Percentiles rank a stretch among this genome's conserved stretches.
phyloP scores from a whole-genome alignment of 2,329 filamentous ascomycete genomes.

The Botryotinia narcissicola region DNA sequence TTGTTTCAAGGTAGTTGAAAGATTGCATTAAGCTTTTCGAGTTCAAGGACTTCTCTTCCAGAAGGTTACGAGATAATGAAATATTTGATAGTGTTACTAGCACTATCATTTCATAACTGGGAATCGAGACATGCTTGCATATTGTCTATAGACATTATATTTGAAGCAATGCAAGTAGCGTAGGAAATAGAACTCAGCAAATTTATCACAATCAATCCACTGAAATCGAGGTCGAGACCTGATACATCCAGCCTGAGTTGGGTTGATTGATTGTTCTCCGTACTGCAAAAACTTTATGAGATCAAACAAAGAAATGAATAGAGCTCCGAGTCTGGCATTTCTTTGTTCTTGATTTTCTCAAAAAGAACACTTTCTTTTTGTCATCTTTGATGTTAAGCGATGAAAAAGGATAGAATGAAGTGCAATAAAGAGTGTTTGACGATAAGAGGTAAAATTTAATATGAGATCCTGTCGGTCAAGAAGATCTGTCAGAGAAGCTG shows the following conservation, averaged over 20 bases:
- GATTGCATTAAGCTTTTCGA: rapidly evolving
- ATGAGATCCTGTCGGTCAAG: background rate
- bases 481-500: background rate
- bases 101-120: background rate
- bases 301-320: background rate
- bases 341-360: background rate
- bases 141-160: background rate
- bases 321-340: background rate
- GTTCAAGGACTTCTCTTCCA: background rate
- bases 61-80: background rate
- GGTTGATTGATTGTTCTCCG: background rate
- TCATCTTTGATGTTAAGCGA: background rate
- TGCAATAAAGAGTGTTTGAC: no score
- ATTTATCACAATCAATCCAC: background rate
- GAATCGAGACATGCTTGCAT: background rate
- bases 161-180: rapidly evolving
- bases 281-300: no score
- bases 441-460: no score
- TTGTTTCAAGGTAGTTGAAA: background rate
- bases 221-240: background rate
- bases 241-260: background rate
- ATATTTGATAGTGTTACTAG: background rate
- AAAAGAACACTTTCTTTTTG: no score
- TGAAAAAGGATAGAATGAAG: background rate
- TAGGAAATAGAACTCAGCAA: background rate